Percentiles rank a stretch among this genome's conserved stretches.
These are phyloP conservation scores for Cladosporium sp. DNA, from an alignment of 2,329 filamentous ascomycete genomes.

Conservation along the genomic window DNA sequence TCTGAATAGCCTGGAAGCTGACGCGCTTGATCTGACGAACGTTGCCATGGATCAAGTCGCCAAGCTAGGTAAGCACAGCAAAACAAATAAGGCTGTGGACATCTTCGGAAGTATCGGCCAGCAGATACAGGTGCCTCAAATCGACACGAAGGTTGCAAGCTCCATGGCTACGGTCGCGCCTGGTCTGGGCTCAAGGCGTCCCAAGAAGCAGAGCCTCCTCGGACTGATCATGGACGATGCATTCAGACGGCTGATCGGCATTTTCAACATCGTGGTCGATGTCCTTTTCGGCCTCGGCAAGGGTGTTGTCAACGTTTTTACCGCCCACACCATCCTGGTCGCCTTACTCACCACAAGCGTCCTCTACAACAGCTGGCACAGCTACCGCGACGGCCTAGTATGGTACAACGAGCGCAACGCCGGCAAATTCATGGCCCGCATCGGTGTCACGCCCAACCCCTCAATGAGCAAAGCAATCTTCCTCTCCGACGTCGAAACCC, in stretches of 20 bases:
- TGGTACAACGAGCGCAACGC: slow-evolving; percentile 89
- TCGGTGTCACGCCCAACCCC: slow-evolving; percentile 76
- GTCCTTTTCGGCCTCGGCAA: slow-evolving; percentile 43
- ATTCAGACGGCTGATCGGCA: slow-evolving; percentile 28
- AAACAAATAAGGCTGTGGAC: slow-evolving; percentile 74
- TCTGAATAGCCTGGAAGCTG: slow-evolving; percentile 69
- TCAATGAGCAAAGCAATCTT: slow-evolving; percentile 87
- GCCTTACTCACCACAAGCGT: slow-evolving; percentile 67
- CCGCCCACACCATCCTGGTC: slow-evolving; percentile 73
- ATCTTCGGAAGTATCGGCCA: slow-evolving; percentile 76
- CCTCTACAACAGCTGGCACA: slow-evolving; percentile 71
- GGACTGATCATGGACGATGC: slow-evolving; percentile 35
- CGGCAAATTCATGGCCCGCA: slow-evolving; percentile 72
- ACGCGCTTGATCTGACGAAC: slow-evolving; percentile 73
- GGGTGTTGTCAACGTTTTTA: slow-evolving; percentile 31
- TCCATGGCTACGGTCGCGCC: slow-evolving; percentile 16
- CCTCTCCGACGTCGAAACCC: slow-evolving; percentile 73
- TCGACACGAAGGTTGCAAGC: slow-evolving; percentile 25
- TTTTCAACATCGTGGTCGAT: slow-evolving; percentile 40
- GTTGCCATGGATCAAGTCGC: slow-evolving; percentile 75
- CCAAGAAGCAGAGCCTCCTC: slow-evolving; percentile 26
- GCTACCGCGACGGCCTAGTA: slow-evolving; percentile 68
- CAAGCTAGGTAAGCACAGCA: slow-evolving; percentile 69
- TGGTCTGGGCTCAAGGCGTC: slow-evolving; percentile 18
- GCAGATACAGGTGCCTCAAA: slow-evolving; percentile 60